These are phyloP conservation scores for Phytopythium delawarense DNA, from an alignment of 352 stramenopile species.

Conservation along the genomic window DNA sequence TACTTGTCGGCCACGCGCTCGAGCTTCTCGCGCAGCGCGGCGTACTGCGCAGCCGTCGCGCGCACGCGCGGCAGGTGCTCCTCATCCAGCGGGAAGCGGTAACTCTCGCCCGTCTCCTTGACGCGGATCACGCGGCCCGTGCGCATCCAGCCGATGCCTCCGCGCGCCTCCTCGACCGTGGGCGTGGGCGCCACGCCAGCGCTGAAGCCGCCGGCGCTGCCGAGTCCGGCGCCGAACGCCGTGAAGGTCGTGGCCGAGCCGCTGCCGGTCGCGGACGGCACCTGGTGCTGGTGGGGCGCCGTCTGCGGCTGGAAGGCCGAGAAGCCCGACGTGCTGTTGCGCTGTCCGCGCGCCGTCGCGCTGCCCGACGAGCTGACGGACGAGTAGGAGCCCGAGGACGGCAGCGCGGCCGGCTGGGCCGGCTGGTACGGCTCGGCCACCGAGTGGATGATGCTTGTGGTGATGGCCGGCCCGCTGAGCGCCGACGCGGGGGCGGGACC, in stretches of 20 bases:
- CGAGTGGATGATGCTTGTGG: slow-evolving; percentile 9
- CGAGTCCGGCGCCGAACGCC: slow-evolving; percentile 1
- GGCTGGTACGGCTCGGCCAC: slow-evolving; percentile 18
- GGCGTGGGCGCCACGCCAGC: slow-evolving; percentile 7
- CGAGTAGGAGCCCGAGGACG: slow-evolving; percentile 7
- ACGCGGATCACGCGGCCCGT: slow-evolving; percentile 66
- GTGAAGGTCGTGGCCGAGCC: slow-evolving; percentile 3
- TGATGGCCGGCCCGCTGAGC: slow-evolving; percentile 3
- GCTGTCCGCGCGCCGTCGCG: slow-evolving; percentile 15
- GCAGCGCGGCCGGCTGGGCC: neutral
- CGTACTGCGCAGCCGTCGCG: slow-evolving; percentile 28
- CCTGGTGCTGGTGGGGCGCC: slow-evolving; percentile 1
- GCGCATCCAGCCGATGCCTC: slow-evolving; percentile 59
- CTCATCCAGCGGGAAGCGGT: slow-evolving; percentile 62
- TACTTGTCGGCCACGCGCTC: slow-evolving; percentile 31
- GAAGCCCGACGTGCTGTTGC: slow-evolving; percentile 32
- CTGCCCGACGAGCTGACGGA: slow-evolving; percentile 11
- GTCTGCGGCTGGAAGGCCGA: slow-evolving; percentile 30
- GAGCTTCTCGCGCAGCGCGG: slow-evolving; percentile 25
- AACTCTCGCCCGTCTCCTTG: slow-evolving; percentile 67
- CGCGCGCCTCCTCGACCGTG: slow-evolving; percentile 24
- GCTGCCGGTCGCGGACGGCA: neutral
- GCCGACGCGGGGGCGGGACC: neutral
- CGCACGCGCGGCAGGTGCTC: slow-evolving; percentile 47
- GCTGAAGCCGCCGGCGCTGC: slow-evolving; percentile 9